phyloP scores from a whole-genome alignment of 2,329 filamentous ascomycete species.

The Phialophora tarda region DNA sequence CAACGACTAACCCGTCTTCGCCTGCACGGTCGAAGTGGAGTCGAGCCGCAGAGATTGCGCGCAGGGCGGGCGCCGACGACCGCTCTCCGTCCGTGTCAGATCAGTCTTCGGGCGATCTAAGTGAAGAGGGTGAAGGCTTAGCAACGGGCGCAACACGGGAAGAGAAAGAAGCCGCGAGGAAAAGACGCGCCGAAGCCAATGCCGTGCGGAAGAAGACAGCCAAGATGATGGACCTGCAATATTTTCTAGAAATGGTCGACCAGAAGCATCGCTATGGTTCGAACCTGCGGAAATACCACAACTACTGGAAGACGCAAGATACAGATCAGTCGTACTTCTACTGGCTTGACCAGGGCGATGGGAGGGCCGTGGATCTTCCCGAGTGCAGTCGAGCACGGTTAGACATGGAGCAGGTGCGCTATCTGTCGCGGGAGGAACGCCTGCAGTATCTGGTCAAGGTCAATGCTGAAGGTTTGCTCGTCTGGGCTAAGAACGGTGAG shows the following conservation, averaged over 20 bases:
- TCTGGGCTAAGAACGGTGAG: conserved; percentile 83
- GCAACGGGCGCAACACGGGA: conserved; percentile 31
- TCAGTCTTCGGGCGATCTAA: conserved; percentile 45
- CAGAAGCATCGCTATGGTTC: conserved; percentile 85
- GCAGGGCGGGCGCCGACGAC: conserved; percentile 73
- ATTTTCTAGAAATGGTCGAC: conserved; percentile 86
- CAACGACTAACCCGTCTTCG: conserved; percentile 38
- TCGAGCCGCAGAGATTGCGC: conserved; percentile 71
- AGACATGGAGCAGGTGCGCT: conserved; percentile 80
- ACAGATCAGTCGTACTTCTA: conserved; percentile 92
- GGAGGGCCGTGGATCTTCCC: conserved; percentile 70
- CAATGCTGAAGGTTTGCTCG: conserved; percentile 74
- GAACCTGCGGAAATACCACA: conserved; percentile 80
- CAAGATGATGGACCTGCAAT: conserved; percentile 82
- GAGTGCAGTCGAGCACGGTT: conserved; percentile 75
- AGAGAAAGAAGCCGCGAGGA: conserved; percentile 48
- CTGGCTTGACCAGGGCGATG: conserved; percentile 85
- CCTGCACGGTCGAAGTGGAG: conserved; percentile 74
- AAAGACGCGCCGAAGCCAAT: conserved; percentile 55
- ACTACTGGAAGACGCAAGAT: conserved; percentile 76
- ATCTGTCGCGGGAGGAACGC: conserved; percentile 81
- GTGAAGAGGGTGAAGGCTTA: conserved; percentile 48
- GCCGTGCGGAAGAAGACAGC: conserved; percentile 67
- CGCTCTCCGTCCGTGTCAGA: conserved; percentile 42
- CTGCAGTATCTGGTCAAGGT: conserved; percentile 80